Evolutionary conservation across 495 filamentous ascomycete genomes (phyloP).

Genomic region (Penicillium angulare): DNA sequence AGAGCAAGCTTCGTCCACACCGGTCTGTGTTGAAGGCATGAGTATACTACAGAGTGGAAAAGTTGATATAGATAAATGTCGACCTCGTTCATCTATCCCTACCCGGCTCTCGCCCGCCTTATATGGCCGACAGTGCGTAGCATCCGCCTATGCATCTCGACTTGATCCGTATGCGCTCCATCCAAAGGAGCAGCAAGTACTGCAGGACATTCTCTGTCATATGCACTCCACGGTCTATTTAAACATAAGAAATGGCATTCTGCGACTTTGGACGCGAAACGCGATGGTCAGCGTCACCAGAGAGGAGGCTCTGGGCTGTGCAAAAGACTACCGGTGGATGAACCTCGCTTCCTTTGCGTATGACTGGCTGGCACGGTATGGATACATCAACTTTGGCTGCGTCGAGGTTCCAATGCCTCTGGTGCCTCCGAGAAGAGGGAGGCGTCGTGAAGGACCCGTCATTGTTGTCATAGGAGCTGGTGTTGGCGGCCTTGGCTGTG

Average conservation of each 20-base stretch:
- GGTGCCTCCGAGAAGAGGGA: constrained; percentile 40
- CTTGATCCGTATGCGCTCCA: constrained; percentile 89
- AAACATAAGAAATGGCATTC: constrained; percentile 93
- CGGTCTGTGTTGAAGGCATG: constrained; percentile 9
- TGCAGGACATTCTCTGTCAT: constrained; percentile 79
- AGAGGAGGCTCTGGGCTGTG: constrained; percentile 90
- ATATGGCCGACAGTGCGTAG: constrained; percentile 84
- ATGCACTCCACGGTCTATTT: constrained; percentile 93
- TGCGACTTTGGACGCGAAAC: constrained; percentile 88
- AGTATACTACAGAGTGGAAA: constrained; percentile 19
- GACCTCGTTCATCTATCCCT: constrained; percentile 79
- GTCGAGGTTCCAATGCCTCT: constrained; percentile 58
- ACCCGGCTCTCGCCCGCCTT: constrained; percentile 65
- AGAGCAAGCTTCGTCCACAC: constrained; percentile 13
- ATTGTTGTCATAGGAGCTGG: constrained; percentile 92
- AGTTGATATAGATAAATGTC: constrained; percentile 32
- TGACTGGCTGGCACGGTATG: constrained; percentile 85
- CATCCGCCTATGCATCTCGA: constrained; percentile 83
- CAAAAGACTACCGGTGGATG: constrained; percentile 88
- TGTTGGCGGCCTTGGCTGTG: constrained; percentile 88
- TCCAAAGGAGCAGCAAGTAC: constrained; percentile 74
- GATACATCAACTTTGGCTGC: constrained; percentile 97
- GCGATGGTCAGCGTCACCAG: constrained; percentile 80
- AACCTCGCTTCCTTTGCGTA: constrained; percentile 84
- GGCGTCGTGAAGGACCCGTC: constrained; percentile 54